Evolutionary conservation across 768 basidiomycete genomes (phyloP).

Genomic region (Tulasnella sp.): DNA sequence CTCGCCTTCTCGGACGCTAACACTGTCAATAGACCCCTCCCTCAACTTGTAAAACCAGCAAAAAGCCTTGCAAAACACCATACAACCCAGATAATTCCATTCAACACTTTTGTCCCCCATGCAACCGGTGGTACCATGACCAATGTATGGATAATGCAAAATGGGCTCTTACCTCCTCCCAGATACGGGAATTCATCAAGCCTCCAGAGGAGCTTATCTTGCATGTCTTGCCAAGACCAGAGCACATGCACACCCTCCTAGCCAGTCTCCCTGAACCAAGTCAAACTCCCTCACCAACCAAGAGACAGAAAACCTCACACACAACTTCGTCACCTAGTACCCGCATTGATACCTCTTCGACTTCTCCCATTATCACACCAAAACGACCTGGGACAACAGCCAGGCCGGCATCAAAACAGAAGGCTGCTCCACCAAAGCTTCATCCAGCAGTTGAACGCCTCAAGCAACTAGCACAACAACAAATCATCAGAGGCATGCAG

Average conservation of each 20-base stretch:
- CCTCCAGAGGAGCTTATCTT: neutral
- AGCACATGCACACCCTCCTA: neutral
- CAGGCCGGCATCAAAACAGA: neutral
- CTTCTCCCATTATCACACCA: too few species aligned
- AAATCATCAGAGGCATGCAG: neutral
- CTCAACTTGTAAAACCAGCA: neutral
- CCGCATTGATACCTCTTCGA: neutral
- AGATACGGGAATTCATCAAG: neutral
- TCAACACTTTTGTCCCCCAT: neutral
- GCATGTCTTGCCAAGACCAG: neutral
- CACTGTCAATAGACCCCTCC: neutral
- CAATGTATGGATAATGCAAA: neutral
- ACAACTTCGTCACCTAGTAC: neutral
- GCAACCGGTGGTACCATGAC: constrained; percentile 3
- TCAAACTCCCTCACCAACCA: neutral
- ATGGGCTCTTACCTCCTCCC: neutral
- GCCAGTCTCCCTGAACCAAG: neutral
- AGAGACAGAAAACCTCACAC: neutral
- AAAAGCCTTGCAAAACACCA: neutral
- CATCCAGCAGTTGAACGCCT: neutral
- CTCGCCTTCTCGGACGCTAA: too few species aligned
- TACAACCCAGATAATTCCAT: neutral
- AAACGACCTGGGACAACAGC: neutral
- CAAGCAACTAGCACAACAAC: neutral
- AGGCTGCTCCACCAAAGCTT: neutral